Evolutionary conservation across 2,329 filamentous ascomycete species (phyloP), one percentile per base, ranked within the genome.

Genomic region (Sclerotinia borealis): DNA sequence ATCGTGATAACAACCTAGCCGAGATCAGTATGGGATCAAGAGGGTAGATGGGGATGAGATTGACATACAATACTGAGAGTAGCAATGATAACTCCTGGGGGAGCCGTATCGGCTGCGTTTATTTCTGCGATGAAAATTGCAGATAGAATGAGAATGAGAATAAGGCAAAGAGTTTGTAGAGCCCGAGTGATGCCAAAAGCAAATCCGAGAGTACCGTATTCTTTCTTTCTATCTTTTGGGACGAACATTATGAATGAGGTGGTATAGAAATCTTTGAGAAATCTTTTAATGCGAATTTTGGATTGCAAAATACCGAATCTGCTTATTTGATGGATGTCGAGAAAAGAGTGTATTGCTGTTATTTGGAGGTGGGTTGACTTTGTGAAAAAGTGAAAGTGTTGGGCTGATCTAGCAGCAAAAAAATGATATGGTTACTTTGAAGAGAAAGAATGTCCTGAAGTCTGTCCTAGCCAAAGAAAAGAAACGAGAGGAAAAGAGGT

Each of bases 91-190:
- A 92, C 85, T 59, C 84, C 79, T 0, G 92, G 90, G 0, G 89
- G 85, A 36, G 83, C 80, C 62, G 87, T 83, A 67, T 87, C 82
- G 27, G 81, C 83, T 49, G 80, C 78, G 50, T 91, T 85, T 74
- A 96, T 92, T 70, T 90, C 83, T 29, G 86, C 82, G 71, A 96
- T 87, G 76, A 96, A 96, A 76, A 93, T 92, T 72, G 89, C 85
- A 0, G 86, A 86, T 75, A 96, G 85, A 51, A 92, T 91, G 68
- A 96, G 88, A 68, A 95, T 86, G 64, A 87, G 80, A 64, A 95
- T 80, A 73, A 96, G 87, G 31, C 85, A 85, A 67, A 89, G 77
- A 65, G 85, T 81, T 74, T 96, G 87, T 69, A 93, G 81, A 64
- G 83, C 81, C 54, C 93, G 88, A 69, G 89, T 84, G 68, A 86